Conservation (phyloP, 768 basidiomycete species). For the Mycena olivaceomarginata region DNA sequence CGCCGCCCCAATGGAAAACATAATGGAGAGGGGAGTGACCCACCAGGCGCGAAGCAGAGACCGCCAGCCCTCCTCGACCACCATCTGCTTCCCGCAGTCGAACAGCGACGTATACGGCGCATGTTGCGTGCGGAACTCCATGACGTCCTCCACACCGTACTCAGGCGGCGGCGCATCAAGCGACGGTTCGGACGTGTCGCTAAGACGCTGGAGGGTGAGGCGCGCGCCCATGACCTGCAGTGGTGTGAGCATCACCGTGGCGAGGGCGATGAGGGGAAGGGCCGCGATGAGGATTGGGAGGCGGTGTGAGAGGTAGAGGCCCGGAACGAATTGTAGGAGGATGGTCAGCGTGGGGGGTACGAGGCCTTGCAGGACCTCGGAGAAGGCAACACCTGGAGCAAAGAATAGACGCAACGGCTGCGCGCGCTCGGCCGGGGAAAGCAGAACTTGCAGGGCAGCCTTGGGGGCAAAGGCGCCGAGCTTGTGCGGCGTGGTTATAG, state of each 20-base stretch:
- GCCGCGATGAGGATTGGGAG: background rate
- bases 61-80: slow-evolving; percentile 33
- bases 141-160: slow-evolving; percentile 25
- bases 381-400: slow-evolving; percentile 34
- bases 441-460: slow-evolving; percentile 30
- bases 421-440: slow-evolving; percentile 37
- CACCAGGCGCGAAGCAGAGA: slow-evolving; percentile 41
- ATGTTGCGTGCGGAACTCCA: slow-evolving; percentile 35
- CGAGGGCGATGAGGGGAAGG: slow-evolving; percentile 10
- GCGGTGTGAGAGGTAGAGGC: background rate
- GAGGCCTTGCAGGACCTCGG: slow-evolving; percentile 11
- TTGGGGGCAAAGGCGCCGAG: slow-evolving; percentile 31
- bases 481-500: slow-evolving; percentile 34
- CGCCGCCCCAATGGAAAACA: background rate
- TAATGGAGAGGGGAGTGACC: slow-evolving; percentile 24
- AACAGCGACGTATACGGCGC: slow-evolving; percentile 28
- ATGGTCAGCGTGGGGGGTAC: slow-evolving; percentile 7
- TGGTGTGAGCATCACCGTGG: slow-evolving; percentile 31
- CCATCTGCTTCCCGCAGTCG: slow-evolving; percentile 28
- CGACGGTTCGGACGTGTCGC: background rate
- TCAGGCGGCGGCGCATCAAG: background rate
- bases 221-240: slow-evolving; percentile 35
- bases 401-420: slow-evolving; percentile 32
- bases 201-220: slow-evolving; percentile 35
- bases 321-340: slow-evolving; percentile 3